Conservation (phyloP, 1,284 basidiomycete genomes). For the Pascua sp. region DNA sequence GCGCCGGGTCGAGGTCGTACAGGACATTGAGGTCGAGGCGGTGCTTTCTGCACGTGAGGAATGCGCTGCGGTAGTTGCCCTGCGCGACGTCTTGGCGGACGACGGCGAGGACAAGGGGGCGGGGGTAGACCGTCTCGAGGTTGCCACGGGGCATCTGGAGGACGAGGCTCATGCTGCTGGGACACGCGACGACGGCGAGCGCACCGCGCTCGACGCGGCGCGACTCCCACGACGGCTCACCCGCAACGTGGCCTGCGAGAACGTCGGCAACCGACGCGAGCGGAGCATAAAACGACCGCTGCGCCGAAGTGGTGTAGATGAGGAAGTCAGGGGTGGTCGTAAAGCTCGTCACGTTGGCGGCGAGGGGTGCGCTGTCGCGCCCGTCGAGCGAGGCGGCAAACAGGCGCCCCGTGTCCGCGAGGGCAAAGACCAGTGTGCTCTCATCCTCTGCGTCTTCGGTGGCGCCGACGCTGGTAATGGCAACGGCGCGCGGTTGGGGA, state of each 20-base stretch:
- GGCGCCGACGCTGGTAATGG: conserved; percentile 15
- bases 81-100: conserved; percentile 64
- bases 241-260: conserved; percentile 31
- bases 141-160: conserved; percentile 98
- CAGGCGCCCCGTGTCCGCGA: conserved; percentile 64
- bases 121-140: conserved; percentile 89
- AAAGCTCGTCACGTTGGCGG: conserved; percentile 73
- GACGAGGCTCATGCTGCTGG: conserved; percentile 81
- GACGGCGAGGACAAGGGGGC: conserved; percentile 83
- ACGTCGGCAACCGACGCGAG: conserved; percentile 46
- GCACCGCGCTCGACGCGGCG: conserved; percentile 82
- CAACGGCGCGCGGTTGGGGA: conserved; percentile 23
- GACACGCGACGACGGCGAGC: conserved; percentile 76
- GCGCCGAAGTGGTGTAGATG: conserved; percentile 80
- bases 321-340: conserved; percentile 73
- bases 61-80: conserved; percentile 71
- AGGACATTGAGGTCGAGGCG: conserved; percentile 86
- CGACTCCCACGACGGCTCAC: conserved; percentile 58
- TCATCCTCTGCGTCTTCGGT: conserved; percentile 1
- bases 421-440: conserved; percentile 60
- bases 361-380: conserved; percentile 49
- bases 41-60: conserved; percentile 86
- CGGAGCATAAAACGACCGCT: conserved; percentile 75
- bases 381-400: conserved; percentile 50
- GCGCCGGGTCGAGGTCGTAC: conserved; percentile 68